Evolutionary conservation across 768 basidiomycete genomes (phyloP), one percentile per base, ranked within the genome.

Genomic region (Paxillus rubicundulus): DNA sequence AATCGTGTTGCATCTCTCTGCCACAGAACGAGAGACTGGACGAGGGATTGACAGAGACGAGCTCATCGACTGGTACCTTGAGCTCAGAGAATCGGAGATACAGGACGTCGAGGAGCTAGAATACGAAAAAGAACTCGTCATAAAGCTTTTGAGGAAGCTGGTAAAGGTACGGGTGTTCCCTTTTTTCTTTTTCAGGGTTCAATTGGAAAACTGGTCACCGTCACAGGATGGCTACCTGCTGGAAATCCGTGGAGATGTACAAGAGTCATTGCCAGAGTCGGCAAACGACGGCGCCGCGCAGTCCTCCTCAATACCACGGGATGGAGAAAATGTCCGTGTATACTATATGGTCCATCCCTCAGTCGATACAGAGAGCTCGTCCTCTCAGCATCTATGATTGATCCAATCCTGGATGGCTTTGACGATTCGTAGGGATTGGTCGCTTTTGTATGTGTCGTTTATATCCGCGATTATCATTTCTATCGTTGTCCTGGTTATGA

Each of bases 31-130:
- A 24, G 81, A 84, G 61, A 86, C 82, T 0, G 87, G 86, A 17
- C 76, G 71, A 47, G 95, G 95, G 2, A 72, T 96, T 37, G 89
- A 93, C 62, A 80, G 87, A 41, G 93, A 96, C 59, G 95, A 97
- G 61, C 78, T 99, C 50, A 88, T 96, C 56, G 92, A 96, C 66
- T 96, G 93, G 95, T 98, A 98, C 66, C 80, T 98, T 50, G 97
- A 99, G 73, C 72, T 82, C 57, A 88, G 84, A 68, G 97, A 99
- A 69, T 74, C 77, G 9, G 88, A 93, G 56, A 74, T 98, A 36
- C 81, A 86, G 57, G 85, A 87, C 47, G 79, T 92, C 5, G 92
- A 94, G 49, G 86, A 95, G 61, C 72, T 97, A 16, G 93, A 98
- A 60, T 87, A 89, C 59, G 90, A 98, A 72, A 86, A 86, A 61